These are phyloP conservation scores for Saccharomyces kudriavzevii DNA, from an alignment of 805 yeast genomes.

Conservation along the genomic window DNA sequence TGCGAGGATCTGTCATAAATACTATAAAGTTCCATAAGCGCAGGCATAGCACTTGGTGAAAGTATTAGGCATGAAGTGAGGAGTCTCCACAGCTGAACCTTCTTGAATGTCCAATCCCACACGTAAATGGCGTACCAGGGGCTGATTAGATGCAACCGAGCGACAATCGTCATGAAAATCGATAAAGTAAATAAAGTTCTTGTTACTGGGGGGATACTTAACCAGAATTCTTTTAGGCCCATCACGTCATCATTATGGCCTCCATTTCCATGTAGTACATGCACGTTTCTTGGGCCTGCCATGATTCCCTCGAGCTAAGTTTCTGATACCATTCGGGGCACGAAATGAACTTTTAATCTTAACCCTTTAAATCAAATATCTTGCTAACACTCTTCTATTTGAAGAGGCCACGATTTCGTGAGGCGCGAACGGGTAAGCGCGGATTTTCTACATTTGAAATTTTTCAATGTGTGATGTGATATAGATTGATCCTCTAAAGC, in stretches of 20 bases:
- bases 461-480: neutral
- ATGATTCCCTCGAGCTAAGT: neutral
- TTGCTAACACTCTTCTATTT: neutral
- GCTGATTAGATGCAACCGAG: constrained; percentile 29
- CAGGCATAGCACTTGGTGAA: constrained; percentile 19
- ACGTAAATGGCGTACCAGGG: constrained; percentile 15
- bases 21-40: constrained; percentile 22
- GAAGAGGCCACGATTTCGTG: neutral
- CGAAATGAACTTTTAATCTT: neutral
- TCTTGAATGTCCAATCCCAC: constrained; percentile 10
- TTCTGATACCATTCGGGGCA: neutral
- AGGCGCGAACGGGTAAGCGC: neutral
- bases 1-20: constrained; percentile 22
- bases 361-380: neutral
- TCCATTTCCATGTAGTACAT: neutral
- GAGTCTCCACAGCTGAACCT: constrained; percentile 26
- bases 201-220: constrained; percentile 52
- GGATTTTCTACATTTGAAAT: neutral
- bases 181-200: constrained; percentile 45
- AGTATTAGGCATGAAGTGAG: constrained; percentile 22
- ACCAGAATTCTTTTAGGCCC: constrained; percentile 10
- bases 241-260: neutral
- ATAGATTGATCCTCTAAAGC: neutral
- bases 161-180: constrained; percentile 36
- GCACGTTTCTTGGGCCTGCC: neutral